phyloP scores from a whole-genome alignment of 331 rosid genomes.

The Phaseolus coccineus region DNA sequence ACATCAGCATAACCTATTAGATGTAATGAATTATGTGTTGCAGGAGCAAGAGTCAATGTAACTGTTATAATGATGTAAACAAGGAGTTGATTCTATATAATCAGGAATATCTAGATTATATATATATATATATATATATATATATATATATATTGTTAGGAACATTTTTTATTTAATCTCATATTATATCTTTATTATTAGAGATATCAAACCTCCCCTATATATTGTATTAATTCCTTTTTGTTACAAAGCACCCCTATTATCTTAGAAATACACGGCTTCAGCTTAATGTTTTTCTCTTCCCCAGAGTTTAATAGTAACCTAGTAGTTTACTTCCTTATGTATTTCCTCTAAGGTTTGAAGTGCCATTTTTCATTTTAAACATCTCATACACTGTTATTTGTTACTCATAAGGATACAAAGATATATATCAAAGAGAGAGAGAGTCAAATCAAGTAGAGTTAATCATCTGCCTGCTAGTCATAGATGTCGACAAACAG shows the following conservation, averaged over 20 bases:
- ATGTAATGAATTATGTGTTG: slow-evolving; percentile 19
- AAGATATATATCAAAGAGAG: not conserved
- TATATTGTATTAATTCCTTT: too few species aligned
- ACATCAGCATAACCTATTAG: slow-evolving; percentile 53
- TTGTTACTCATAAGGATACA: slow-evolving; percentile 10
- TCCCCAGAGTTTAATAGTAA: not conserved
- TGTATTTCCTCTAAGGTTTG: slow-evolving; percentile 14
- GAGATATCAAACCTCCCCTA: too few species aligned
- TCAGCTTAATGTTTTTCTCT: too few species aligned
- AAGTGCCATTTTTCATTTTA: slow-evolving; percentile 29
- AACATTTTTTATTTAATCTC: too few species aligned
- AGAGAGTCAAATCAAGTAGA: slow-evolving; percentile 9
- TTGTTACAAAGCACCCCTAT: too few species aligned
- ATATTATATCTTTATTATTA: too few species aligned
- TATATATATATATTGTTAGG: too few species aligned
- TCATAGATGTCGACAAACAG: slow-evolving; percentile 11
- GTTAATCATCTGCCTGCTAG: slow-evolving; percentile 20
- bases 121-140: too few species aligned
- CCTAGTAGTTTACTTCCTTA: slow-evolving; percentile 25
- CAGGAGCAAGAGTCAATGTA: slow-evolving; percentile 30
- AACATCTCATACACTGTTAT: not conserved
- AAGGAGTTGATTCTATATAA: too few species aligned
- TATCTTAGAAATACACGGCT: too few species aligned
- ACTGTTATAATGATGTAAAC: too few species aligned
- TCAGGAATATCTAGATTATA: too few species aligned